Evolutionary conservation across 257 asterid species (phyloP).

Genomic region (Solanum chiquidenum): DNA sequence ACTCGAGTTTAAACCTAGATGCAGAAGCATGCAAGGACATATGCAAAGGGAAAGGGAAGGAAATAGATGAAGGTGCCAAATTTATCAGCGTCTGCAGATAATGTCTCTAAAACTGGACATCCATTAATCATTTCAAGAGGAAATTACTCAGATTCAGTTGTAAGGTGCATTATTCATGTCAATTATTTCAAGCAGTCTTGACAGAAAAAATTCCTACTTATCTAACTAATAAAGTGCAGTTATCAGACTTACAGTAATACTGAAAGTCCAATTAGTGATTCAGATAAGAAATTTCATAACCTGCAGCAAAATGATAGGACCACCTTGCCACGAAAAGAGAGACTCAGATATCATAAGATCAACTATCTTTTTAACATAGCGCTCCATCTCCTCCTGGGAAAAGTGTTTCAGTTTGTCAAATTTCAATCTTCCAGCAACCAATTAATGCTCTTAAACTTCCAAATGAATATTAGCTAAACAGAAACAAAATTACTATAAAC

Average conservation of each 20-base stretch:
- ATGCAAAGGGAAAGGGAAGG: background rate
- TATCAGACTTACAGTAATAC: background rate
- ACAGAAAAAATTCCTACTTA: background rate
- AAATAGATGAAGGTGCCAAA: background rate
- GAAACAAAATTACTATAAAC: background rate
- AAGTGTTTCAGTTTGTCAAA: background rate
- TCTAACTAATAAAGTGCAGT: background rate
- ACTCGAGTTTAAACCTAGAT: background rate
- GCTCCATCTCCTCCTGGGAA: conserved; percentile 87
- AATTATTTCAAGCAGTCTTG: background rate
- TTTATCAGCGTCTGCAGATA: background rate
- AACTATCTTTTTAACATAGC: conserved; percentile 78
- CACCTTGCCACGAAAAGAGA: conserved; percentile 96
- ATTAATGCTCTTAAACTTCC: background rate
- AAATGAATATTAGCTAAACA: background rate
- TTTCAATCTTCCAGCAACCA: background rate
- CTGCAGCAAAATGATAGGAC: conserved; percentile 88
- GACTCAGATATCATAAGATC: conserved; percentile 68
- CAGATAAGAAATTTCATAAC: conserved; percentile 22
- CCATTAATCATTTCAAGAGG: background rate
- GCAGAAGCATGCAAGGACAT: background rate
- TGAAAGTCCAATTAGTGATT: background rate
- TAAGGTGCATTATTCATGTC: background rate
- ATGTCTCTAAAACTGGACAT: background rate
- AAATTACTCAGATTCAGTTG: background rate